Percentiles rank a stretch among this genome's conserved stretches.
Evolutionary conservation across 2,329 filamentous ascomycete species (phyloP).

Genomic region (Xylaria multiplex): DNA sequence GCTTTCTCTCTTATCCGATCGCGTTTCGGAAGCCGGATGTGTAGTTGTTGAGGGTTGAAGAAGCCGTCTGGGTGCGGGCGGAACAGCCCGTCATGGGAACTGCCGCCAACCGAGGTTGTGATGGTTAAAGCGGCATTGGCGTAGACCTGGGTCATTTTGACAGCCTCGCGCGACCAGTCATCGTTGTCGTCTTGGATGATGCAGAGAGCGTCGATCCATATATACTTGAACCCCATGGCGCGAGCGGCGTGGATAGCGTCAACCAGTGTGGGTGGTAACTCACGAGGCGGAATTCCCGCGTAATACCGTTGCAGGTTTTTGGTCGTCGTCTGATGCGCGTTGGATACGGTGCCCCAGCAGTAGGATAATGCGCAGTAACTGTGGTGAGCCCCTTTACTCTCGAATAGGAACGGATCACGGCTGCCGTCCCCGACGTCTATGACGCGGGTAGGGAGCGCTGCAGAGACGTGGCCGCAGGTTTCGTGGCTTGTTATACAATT

Average conservation of each 20-base stretch:
- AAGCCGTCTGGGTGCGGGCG: constrained; percentile 7
- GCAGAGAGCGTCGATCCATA: constrained; percentile 23
- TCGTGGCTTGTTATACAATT: constrained; percentile 1
- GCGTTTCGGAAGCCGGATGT: constrained; percentile 7
- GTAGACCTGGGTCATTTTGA: constrained; percentile 20
- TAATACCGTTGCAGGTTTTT: background rate
- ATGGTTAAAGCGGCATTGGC: constrained; percentile 22
- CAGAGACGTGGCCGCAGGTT: background rate
- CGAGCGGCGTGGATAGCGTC: constrained; percentile 17
- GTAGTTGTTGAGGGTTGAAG: constrained; percentile 15
- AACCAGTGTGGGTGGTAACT: constrained; percentile 5
- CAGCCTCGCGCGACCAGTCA: constrained; percentile 18
- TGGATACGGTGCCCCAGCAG: constrained; percentile 13
- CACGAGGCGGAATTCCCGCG: background rate
- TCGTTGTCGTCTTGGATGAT: constrained; percentile 24
- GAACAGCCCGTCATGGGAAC: constrained; percentile 13
- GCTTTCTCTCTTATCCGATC: background rate
- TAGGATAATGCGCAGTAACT: constrained; percentile 14
- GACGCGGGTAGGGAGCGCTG: constrained; percentile 3
- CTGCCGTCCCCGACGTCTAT: constrained; percentile 7
- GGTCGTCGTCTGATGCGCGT: background rate
- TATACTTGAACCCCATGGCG: constrained; percentile 13
- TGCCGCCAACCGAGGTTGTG: constrained; percentile 11
- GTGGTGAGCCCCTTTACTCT: constrained; percentile 9
- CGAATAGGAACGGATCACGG: constrained; percentile 11